Evolutionary conservation across 2,329 filamentous ascomycete species (phyloP).

Genomic region (Verticillium zaregamsianum): DNA sequence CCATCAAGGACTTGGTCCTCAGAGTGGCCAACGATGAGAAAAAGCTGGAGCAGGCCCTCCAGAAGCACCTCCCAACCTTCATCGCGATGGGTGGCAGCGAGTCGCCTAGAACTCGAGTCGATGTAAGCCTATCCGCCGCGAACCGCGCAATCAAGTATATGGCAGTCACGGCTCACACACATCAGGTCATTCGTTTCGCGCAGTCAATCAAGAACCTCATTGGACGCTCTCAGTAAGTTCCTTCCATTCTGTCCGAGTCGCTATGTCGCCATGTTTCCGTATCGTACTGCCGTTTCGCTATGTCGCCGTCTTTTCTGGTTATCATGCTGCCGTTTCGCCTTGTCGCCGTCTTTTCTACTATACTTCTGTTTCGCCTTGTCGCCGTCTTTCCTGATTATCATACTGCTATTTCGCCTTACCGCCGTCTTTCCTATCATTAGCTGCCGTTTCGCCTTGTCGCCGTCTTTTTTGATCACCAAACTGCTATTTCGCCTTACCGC

Average conservation of each 20-base stretch:
- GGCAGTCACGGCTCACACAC: background rate
- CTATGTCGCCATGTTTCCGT: background rate
- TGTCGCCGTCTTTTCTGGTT: too few species aligned
- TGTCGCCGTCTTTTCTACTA: too few species aligned
- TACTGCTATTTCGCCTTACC: too few species aligned
- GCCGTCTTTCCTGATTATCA: too few species aligned
- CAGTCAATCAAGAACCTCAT: constrained; percentile 6
- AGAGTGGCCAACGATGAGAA: constrained; percentile 77
- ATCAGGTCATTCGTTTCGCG: constrained; percentile 12
- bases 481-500: background rate
- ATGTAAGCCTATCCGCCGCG: constrained; percentile 1
- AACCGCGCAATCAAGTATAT: background rate
- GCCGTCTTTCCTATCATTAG: too few species aligned
- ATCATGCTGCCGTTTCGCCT: too few species aligned
- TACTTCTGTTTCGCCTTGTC: too few species aligned
- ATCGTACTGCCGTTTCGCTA: background rate
- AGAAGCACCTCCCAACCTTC: constrained; percentile 74
- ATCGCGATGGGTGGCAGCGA: constrained; percentile 84
- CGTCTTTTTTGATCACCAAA: too few species aligned
- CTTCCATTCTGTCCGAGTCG: background rate
- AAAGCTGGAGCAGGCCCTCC: constrained; percentile 74
- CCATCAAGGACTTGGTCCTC: constrained; percentile 51
- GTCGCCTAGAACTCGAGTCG: constrained; percentile 64
- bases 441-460: too few species aligned
- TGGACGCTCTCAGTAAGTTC: constrained; percentile 3